Evolutionary conservation across 2,329 filamentous ascomycete genomes (phyloP).

Genomic region (Nemania diffusa): DNA sequence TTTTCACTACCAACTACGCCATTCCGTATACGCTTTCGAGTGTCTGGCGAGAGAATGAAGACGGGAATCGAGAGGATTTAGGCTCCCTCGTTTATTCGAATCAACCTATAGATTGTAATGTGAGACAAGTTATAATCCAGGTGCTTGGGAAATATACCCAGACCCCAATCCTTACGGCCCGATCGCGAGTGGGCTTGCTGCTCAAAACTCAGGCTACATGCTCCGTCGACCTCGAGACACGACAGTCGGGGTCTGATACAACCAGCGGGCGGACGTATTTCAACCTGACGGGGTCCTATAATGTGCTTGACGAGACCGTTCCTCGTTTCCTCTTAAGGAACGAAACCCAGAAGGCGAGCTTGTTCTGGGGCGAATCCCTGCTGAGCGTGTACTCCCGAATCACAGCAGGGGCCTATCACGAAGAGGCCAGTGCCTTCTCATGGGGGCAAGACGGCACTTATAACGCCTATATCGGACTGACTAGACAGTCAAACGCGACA

Average conservation of each 20-base stretch:
- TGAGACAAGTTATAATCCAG: conserved; percentile 22
- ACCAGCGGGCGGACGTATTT: conserved; percentile 23
- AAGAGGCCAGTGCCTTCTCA: neutral
- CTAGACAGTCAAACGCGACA: conserved; percentile 8
- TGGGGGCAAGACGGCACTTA: conserved; percentile 16
- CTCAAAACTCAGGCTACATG: conserved; percentile 18
- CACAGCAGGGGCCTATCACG: conserved; percentile 12
- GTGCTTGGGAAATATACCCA: conserved; percentile 23
- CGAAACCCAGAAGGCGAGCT: conserved; percentile 18
- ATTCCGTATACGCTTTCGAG: conserved; percentile 27
- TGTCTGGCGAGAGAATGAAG: conserved; percentile 16
- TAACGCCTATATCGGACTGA: conserved; percentile 12
- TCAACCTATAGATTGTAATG: conserved; percentile 24
- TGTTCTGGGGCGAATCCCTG: conserved; percentile 35
- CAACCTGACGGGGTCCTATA: conserved; percentile 21
- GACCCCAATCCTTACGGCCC: conserved; percentile 6
- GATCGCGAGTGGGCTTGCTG: conserved; percentile 22
- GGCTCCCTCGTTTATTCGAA: conserved; percentile 24
- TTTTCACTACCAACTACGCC: conserved; percentile 32
- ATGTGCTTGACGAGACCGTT: conserved; percentile 23
- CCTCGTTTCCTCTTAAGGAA: conserved; percentile 29
- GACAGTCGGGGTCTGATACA: neutral
- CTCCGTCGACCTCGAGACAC: conserved; percentile 27
- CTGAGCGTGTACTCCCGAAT: conserved; percentile 26
- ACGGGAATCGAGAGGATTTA: conserved; percentile 12